These are phyloP conservation scores for Aspergillus sp. DNA, from an alignment of 2,329 filamentous ascomycete genomes.

Conservation along the genomic window DNA sequence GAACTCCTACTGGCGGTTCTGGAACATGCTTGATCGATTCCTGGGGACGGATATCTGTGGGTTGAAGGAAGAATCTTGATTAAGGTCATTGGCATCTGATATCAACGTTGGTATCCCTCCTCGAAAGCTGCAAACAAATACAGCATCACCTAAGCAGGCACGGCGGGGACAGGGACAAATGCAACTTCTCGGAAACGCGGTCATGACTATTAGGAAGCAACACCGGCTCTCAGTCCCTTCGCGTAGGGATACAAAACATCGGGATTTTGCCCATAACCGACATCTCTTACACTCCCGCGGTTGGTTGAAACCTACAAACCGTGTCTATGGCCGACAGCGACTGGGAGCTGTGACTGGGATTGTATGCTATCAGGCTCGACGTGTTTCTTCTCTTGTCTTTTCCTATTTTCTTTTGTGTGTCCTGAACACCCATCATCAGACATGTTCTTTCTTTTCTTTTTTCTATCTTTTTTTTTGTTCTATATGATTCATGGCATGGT, in stretches of 20 bases:
- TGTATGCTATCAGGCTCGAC: neutral
- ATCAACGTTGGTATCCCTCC: neutral
- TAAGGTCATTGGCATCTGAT: neutral
- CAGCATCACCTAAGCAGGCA: neutral
- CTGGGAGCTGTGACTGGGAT: no score
- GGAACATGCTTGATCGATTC: constrained; percentile 56
- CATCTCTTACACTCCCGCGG: no score
- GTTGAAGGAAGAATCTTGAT: constrained; percentile 51
- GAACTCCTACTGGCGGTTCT: constrained; percentile 61
- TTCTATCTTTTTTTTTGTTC: neutral
- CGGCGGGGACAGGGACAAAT: no score
- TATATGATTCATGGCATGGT: neutral
- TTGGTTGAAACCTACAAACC: no score
- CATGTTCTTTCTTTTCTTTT: neutral
- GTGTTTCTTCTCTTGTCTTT: neutral
- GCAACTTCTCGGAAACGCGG: no score
- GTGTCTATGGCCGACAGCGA: no score
- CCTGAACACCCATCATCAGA: neutral
- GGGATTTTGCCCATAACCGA: no score
- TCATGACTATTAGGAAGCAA: no score
- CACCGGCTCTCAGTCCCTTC: no score
- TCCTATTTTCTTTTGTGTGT: neutral
- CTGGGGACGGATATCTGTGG: constrained; percentile 64
- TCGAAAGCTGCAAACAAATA: no score
- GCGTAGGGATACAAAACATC: no score